Conservation (phyloP, 345 rosid species). For the Gossypium stocksii region DNA sequence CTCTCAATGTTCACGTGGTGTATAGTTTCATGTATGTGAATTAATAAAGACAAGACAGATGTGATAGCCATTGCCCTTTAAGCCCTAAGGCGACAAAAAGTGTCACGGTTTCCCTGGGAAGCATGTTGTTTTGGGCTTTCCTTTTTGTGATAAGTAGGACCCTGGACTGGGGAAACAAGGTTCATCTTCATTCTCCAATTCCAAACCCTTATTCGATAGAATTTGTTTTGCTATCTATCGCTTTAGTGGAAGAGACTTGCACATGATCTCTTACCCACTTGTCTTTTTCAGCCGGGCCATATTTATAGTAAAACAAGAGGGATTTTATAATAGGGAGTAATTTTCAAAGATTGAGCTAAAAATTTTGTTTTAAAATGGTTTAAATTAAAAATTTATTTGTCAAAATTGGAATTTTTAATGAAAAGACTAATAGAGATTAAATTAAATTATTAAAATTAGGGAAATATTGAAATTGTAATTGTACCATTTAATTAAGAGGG, state of each 20-base stretch:
- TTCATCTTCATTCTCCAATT: background rate
- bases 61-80: background rate
- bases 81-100: background rate
- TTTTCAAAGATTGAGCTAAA: too few species aligned
- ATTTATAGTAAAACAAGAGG: too few species aligned
- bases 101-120: background rate
- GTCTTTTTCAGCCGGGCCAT: background rate
- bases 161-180: background rate
- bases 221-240: background rate
- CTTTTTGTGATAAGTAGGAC: slow-evolving; percentile 12
- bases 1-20: background rate
- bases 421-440: too few species aligned
- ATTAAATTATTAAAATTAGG: too few species aligned
- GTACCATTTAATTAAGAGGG: too few species aligned
- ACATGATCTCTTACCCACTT: background rate
- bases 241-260: background rate
- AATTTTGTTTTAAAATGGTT: too few species aligned
- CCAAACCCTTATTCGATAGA: background rate
- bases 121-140: background rate
- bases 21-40: background rate
- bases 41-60: background rate
- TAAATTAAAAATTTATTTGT: too few species aligned
- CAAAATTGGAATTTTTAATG: too few species aligned
- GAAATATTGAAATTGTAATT: too few species aligned
- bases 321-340: too few species aligned